Percentiles rank a stretch among this genome's conserved stretches.
Conservation (phyloP, 2,329 filamentous ascomycete species). For the Zymoseptoria brevis region DNA sequence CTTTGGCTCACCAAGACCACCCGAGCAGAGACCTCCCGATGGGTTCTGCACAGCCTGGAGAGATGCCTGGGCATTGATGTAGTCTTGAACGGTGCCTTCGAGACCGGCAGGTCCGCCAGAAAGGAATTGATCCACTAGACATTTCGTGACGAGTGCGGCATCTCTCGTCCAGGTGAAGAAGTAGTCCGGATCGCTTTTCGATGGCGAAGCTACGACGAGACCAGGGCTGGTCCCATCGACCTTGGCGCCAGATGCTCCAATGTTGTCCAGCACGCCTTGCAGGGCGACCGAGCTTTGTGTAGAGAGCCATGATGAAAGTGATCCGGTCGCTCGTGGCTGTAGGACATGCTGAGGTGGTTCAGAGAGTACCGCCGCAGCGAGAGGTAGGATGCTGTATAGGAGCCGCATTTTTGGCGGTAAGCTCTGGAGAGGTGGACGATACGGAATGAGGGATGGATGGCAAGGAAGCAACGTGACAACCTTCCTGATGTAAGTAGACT, state of each 20-base stretch:
- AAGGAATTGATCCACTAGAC: conserved; percentile 58
- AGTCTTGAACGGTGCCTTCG: conserved; percentile 57
- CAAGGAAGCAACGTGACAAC: background rate
- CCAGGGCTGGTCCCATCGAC: conserved; percentile 43
- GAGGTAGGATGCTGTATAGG: conserved; percentile 6
- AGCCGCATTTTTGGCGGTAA: conserved; percentile 6
- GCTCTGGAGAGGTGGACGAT: too few species aligned
- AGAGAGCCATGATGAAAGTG: conserved; percentile 31
- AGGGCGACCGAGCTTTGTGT: conserved; percentile 42
- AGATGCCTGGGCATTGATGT: conserved; percentile 57
- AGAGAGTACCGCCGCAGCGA: conserved; percentile 1
- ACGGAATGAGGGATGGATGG: background rate
- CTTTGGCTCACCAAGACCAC: conserved; percentile 64
- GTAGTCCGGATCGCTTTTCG: conserved; percentile 50
- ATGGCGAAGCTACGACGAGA: conserved; percentile 49
- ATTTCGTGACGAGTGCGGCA: conserved; percentile 61
- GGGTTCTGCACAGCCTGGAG: conserved; percentile 63
- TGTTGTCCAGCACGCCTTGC: conserved; percentile 48
- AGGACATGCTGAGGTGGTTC: conserved; percentile 6
- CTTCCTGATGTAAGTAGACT: background rate
- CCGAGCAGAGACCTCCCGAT: conserved; percentile 48
- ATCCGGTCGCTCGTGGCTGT: conserved; percentile 11
- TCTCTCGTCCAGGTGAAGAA: conserved; percentile 76
- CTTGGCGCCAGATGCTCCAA: conserved; percentile 44
- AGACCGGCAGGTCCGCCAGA: conserved; percentile 49